Evolutionary conservation across 208 protist genomes (phyloP), one percentile per base, ranked within the genome.

Genomic region (Crithidia thermophila): DNA sequence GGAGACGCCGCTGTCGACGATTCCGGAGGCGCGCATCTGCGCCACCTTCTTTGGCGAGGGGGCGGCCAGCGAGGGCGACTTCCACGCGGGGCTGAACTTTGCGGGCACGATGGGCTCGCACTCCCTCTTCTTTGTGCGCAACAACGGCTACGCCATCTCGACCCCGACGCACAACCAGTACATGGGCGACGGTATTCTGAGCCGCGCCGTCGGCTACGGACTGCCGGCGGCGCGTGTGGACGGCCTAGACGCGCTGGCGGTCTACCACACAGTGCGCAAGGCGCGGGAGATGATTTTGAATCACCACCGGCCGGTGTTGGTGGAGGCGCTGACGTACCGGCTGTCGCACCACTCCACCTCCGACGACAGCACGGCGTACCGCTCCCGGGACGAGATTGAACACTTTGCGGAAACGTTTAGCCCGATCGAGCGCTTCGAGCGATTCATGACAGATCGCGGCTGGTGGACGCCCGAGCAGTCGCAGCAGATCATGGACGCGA

Each of bases 301-400:
- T 39, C 52, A 92, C 21, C 82, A 90, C 59, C 39, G 68, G 14
- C 97, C 98, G 16, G 91, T 98, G 6, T 70, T 99, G 3, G 94
- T 99, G 39, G 98, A 99, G 79, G 96, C 97, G 16, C 96, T 99
- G 84, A 97, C 97, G 5, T 99, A 99, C 80, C 94, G 98, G 45
- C 53, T 75, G 27, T 88, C 94, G 11, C 94, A 99, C 72, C 98
- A 99, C 84, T 98, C 92, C 4, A 98, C 98, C 7, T 97, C 88
- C 16, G 97, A 99, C 79, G 98, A 99, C 69, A 98, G 97, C 33
- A 85, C 84, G 18, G 71, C 79, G 23, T 99, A 99, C 79, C 83
- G 90, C 49, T 60, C 68, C 1, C 55, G 67, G 23, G 79, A 89
- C n/a, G 88, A 94, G 53, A 78, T 90, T 10, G 63, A 81, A 56